These are phyloP conservation scores for Lactuca saligna DNA, from an alignment of 129 eudicot genomes.

Conservation along the genomic window DNA sequence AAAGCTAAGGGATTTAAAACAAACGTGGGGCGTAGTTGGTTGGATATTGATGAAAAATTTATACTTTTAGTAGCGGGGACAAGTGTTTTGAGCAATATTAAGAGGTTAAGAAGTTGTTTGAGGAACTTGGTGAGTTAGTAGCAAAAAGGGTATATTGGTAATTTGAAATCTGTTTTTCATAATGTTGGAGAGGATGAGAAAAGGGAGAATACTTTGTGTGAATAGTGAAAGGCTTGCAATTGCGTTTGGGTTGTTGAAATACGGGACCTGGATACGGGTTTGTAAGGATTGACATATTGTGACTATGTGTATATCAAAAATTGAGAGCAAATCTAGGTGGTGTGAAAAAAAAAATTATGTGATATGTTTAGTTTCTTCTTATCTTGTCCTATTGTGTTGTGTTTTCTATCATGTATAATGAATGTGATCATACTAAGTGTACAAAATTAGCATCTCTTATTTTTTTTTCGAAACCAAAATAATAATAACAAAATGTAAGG, in stretches of 20 bases:
- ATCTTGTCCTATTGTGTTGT: no score
- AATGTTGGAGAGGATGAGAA: slow-evolving; percentile 65
- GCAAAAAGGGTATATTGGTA: slow-evolving; percentile 57
- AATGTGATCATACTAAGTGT: no score
- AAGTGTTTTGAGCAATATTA: slow-evolving; percentile 49
- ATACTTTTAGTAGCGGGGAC: slow-evolving; percentile 61
- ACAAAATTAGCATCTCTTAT: no score
- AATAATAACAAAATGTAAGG: not conserved
- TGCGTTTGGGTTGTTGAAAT: slow-evolving; percentile 62
- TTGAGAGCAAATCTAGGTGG: no score
- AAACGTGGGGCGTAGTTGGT: slow-evolving; percentile 72
- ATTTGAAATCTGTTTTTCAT: slow-evolving; percentile 46
- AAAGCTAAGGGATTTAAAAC: slow-evolving; percentile 54
- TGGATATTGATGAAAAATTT: slow-evolving; percentile 53
- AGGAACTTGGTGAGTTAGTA: slow-evolving; percentile 36
- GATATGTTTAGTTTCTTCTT: no score
- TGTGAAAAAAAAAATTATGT: no score
- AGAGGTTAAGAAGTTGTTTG: slow-evolving; percentile 47
- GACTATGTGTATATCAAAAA: no score
- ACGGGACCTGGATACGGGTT: slow-evolving; percentile 14
- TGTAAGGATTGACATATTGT: no score
- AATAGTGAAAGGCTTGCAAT: slow-evolving; percentile 80
- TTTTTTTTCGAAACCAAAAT: no score
- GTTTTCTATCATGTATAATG: no score
- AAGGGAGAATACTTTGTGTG: slow-evolving; percentile 54